phyloP scores from a whole-genome alignment of 805 yeast genomes.

The Candida nitratophila region DNA sequence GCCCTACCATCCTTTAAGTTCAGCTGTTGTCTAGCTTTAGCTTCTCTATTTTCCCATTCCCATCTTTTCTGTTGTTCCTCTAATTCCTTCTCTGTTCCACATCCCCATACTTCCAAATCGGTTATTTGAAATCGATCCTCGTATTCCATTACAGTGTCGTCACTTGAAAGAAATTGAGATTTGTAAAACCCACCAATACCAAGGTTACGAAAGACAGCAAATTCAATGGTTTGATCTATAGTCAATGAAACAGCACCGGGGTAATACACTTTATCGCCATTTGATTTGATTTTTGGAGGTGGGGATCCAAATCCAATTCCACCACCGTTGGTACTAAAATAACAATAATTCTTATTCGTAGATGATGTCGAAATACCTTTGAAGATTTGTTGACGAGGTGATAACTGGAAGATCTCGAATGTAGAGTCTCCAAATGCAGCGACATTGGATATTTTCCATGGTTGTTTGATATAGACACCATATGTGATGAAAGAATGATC shows the following conservation, averaged over 20 bases:
- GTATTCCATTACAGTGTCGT: constrained; percentile 30
- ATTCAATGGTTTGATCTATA: constrained; percentile 71
- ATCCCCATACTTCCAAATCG: constrained; percentile 88
- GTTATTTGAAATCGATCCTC: constrained; percentile 69
- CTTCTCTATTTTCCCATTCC: constrained; percentile 92
- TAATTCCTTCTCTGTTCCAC: constrained; percentile 73
- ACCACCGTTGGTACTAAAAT: constrained; percentile 66
- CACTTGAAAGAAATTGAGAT: constrained; percentile 11
- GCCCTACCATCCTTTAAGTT: constrained; percentile 82
- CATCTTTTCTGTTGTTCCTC: constrained; percentile 70
- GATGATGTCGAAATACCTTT: constrained; percentile 17
- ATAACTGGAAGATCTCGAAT: constrained; percentile 55
- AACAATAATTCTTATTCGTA: constrained; percentile 31
- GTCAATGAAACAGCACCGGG: constrained; percentile 81
- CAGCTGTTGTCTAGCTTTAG: constrained; percentile 65
- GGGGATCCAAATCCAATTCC: constrained; percentile 79
- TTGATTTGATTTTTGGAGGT: constrained; percentile 50
- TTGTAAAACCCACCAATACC: constrained; percentile 46
- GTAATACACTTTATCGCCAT: constrained; percentile 32
- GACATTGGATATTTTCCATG: constrained; percentile 75
- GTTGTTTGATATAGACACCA: constrained; percentile 59
- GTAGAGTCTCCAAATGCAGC: constrained; percentile 60
- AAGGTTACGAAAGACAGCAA: constrained; percentile 68
- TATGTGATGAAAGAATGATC: constrained; percentile 42
- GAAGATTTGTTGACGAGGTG: constrained; percentile 59